phyloP scores from a whole-genome alignment of 192 early-diverging fungal genomes.

The Coemansia sp. region DNA sequence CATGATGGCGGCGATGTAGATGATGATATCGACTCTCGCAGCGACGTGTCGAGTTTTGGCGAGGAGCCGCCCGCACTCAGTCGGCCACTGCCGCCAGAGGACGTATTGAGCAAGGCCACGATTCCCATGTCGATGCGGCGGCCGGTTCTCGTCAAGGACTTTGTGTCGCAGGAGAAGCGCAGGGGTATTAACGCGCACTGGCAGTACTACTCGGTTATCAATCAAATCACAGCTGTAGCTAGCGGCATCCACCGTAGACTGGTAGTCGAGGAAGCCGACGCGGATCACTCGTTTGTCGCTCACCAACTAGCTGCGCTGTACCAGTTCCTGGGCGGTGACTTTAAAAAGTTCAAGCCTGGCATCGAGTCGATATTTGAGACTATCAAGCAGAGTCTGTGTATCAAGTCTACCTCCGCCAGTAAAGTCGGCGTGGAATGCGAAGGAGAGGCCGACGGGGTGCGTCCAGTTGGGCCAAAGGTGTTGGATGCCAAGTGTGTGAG shows the following conservation, averaged over 20 bases:
- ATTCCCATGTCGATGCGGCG: conserved; percentile 54
- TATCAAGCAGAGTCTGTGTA: conserved; percentile 31
- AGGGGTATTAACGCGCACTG: conserved; percentile 56
- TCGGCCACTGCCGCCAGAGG: conserved; percentile 46
- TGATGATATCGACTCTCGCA: conserved; percentile 20
- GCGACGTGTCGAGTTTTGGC: conserved; percentile 51
- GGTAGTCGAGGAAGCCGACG: conserved; percentile 16
- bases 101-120: conserved; percentile 48
- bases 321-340: conserved; percentile 56
- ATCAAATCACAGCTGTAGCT: conserved; percentile 47
- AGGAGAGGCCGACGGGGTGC: not conserved
- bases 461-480: conserved; percentile 5
- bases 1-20: conserved; percentile 13
- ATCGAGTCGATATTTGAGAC: conserved; percentile 51
- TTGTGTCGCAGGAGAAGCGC: conserved; percentile 49
- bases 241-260: conserved; percentile 45
- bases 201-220: conserved; percentile 59
- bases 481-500: conserved; percentile 21
- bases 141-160: conserved; percentile 38
- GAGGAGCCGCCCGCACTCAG: conserved; percentile 43
- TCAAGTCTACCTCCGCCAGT: not conserved
- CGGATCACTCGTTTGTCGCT: conserved; percentile 44
- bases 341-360: conserved; percentile 54
- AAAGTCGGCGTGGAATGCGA: not conserved
- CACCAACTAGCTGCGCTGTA: conserved; percentile 55